phyloP scores from a whole-genome alignment of 768 basidiomycete species.

The Tricholoma furcatifolium region DNA sequence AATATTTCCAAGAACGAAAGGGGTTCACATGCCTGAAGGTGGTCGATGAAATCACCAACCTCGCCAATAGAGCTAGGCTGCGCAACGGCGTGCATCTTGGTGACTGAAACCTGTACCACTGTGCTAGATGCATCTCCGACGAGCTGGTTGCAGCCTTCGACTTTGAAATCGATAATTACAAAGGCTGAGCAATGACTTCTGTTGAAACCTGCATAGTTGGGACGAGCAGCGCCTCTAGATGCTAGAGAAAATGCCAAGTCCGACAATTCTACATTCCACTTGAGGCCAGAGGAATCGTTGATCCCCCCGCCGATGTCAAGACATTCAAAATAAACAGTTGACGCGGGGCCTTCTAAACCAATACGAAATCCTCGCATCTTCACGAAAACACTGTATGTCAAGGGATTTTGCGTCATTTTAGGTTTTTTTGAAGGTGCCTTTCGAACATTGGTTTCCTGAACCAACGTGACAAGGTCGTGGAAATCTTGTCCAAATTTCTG shows the following conservation, averaged over 20 bases:
- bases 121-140: constrained; percentile 23
- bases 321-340: constrained; percentile 74
- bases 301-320: constrained; percentile 68
- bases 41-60: constrained; percentile 84
- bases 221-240: constrained; percentile 42
- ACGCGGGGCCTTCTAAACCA: constrained; percentile 72
- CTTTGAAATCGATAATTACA: constrained; percentile 73
- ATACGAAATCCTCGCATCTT: constrained; percentile 82
- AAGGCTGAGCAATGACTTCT: constrained; percentile 75
- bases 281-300: constrained; percentile 41
- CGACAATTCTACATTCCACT: constrained; percentile 70
- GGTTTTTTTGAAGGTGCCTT: constrained; percentile 18
- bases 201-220: constrained; percentile 44
- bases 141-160: constrained; percentile 31
- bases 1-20: neutral
- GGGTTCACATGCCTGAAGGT: constrained; percentile 60
- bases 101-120: constrained; percentile 53
- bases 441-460: constrained; percentile 54
- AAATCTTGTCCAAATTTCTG: constrained; percentile 91
- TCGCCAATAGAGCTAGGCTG: constrained; percentile 92
- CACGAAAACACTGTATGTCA: constrained; percentile 49
- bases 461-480: constrained; percentile 69
- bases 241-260: constrained; percentile 85
- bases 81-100: constrained; percentile 89
- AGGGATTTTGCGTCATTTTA: constrained; percentile 11